Percentiles rank a stretch among this genome's conserved stretches.
phyloP scores from a whole-genome alignment of 176 grass and related monocot genomes.

The Ensete glaucum region DNA sequence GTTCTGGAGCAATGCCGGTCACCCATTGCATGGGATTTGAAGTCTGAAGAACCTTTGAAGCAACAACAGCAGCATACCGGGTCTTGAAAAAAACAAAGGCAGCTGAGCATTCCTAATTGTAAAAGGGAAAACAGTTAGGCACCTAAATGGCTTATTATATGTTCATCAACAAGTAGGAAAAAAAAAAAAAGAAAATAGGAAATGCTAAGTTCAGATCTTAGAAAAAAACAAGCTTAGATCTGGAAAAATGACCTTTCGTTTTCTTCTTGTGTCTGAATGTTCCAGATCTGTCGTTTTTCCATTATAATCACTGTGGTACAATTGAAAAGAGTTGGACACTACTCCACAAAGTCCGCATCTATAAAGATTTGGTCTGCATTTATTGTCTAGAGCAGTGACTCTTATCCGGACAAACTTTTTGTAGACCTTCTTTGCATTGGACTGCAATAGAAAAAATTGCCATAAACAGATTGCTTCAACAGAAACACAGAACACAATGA shows the following conservation, averaged over 20 bases:
- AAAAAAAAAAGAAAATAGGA: neutral
- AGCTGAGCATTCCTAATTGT: constrained; percentile 57
- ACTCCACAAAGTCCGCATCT: constrained; percentile 85
- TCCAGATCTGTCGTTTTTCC: constrained; percentile 33
- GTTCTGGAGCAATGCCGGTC: constrained; percentile 63
- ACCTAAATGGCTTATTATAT: neutral
- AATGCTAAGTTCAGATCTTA: neutral
- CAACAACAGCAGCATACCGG: constrained; percentile 73
- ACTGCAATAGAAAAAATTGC: constrained; percentile 31
- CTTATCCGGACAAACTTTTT: constrained; percentile 65
- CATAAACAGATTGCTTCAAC: neutral
- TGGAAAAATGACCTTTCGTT: constrained; percentile 44
- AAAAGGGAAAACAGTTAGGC: constrained; percentile 2
- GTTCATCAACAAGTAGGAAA: neutral
- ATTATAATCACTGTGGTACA: constrained; percentile 47
- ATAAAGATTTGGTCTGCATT: constrained; percentile 34
- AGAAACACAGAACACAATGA: neutral
- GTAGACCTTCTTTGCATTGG: constrained; percentile 59
- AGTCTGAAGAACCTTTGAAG: constrained; percentile 64
- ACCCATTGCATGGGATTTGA: constrained; percentile 93
- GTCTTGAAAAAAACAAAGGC: constrained; percentile 98
- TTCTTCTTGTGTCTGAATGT: constrained; percentile 34
- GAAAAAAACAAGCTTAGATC: neutral
- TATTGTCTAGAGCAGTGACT: constrained; percentile 34
- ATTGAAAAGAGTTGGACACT: constrained; percentile 47